These are phyloP conservation scores for Picochlorum costavermella DNA, from an alignment of 139 green algal species.

Conservation along the genomic window DNA sequence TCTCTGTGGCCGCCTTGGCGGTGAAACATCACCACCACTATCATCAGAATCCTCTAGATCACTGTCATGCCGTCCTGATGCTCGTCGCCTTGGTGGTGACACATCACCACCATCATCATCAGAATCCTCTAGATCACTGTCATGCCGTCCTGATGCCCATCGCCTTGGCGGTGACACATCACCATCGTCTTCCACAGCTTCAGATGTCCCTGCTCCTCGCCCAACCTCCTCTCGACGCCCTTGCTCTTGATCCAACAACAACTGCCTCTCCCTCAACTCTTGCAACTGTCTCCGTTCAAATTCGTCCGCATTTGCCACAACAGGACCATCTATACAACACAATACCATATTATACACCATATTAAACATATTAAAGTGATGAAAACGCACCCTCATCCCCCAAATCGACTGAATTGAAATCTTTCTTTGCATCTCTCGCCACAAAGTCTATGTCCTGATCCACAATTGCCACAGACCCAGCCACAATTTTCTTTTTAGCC, in stretches of 20 bases:
- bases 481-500: constrained; percentile 3
- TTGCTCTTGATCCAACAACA: background rate
- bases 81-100: constrained; percentile 10
- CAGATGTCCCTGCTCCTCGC: background rate
- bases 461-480: constrained; percentile 41
- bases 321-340: constrained; percentile 36
- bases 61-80: constrained; percentile 15
- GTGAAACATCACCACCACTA: constrained; percentile 9
- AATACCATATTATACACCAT: background rate
- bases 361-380: background rate
- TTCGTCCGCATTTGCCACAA: constrained; percentile 63
- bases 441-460: constrained; percentile 42
- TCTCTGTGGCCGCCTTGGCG: constrained; percentile 2
- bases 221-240: background rate
- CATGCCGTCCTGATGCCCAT: constrained; percentile 8
- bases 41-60: background rate
- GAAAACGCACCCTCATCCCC: constrained; percentile 29
- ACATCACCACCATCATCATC: constrained; percentile 24
- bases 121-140: constrained; percentile 5
- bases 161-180: constrained; percentile 27
- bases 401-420: constrained; percentile 13
- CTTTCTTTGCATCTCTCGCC: background rate
- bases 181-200: constrained; percentile 8
- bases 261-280: constrained; percentile 32
- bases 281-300: constrained; percentile 31